These are phyloP conservation scores for Eutrema yunnanense DNA, from an alignment of 345 rosid species.

Conservation along the genomic window DNA sequence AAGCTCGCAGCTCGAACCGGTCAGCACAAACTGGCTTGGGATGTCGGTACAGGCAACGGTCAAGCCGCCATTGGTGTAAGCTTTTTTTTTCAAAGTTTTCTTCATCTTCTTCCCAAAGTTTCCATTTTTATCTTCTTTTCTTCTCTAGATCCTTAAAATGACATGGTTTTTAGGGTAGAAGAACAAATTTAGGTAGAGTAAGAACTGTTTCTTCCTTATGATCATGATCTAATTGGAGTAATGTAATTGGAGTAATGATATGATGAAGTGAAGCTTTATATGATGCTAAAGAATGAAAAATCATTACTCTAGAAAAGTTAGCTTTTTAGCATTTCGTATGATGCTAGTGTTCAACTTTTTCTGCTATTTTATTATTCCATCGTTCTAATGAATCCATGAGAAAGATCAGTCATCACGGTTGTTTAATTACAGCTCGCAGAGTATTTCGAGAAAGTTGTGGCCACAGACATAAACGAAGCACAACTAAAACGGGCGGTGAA, in stretches of 20 bases:
- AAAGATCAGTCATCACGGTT: neutral
- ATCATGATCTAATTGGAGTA: neutral
- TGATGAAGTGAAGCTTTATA: no score
- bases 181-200: neutral
- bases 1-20: constrained; percentile 47
- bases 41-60: constrained; percentile 66
- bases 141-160: neutral
- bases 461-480: constrained; percentile 52
- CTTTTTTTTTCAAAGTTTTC: neutral
- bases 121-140: neutral
- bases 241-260: no score
- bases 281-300: no score
- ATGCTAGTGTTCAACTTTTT: no score
- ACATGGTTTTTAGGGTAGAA: neutral
- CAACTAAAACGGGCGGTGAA: constrained; percentile 41
- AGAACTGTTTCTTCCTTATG: neutral
- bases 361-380: no score
- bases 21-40: constrained; percentile 55
- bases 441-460: constrained; percentile 52
- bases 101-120: neutral
- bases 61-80: constrained; percentile 57
- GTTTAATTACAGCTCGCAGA: constrained; percentile 43
- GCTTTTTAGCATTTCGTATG: no score
- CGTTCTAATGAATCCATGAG: no score
- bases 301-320: no score